Evolutionary conservation across 352 stramenopile genomes (phyloP).

Genomic region (Pythium angustatum): DNA sequence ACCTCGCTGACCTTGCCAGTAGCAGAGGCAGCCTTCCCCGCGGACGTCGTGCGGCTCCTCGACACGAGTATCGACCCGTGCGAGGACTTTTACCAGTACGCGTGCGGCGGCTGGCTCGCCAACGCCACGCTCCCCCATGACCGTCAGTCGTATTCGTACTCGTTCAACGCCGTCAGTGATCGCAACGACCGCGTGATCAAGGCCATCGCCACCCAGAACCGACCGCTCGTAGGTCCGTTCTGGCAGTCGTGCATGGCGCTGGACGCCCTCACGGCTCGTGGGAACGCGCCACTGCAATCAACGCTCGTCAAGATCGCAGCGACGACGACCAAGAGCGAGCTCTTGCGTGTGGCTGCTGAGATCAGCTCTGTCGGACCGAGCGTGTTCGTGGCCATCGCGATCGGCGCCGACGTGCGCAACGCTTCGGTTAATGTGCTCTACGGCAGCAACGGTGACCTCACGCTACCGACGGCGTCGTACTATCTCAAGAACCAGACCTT

Average conservation of each 20-base stretch:
- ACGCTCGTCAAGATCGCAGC: constrained; percentile 1
- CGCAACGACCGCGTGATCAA: constrained; percentile 29
- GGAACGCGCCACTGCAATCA: constrained; percentile 20
- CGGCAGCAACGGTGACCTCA: constrained; percentile 53
- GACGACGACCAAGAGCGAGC: constrained; percentile 14
- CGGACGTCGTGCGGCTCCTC: constrained; percentile 22
- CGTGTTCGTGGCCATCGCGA: constrained; percentile 70
- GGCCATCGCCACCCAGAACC: constrained; percentile 31
- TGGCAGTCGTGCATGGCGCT: constrained; percentile 25
- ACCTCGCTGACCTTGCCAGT: background rate
- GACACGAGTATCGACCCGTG: constrained; percentile 31
- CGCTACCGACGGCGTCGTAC: constrained; percentile 87
- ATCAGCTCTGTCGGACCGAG: constrained; percentile 31
- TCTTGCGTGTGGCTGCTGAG: constrained; percentile 27
- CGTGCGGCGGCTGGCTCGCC: constrained; percentile 36
- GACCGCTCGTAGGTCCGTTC: constrained; percentile 35
- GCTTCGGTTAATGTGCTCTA: constrained; percentile 70
- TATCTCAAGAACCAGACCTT: constrained; percentile 71
- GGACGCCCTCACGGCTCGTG: constrained; percentile 4
- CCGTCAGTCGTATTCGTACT: constrained; percentile 23
- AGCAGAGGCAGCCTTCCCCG: constrained; percentile 4
- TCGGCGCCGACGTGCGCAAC: constrained; percentile 68
- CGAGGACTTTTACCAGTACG: constrained; percentile 30
- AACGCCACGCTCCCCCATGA: constrained; percentile 31
- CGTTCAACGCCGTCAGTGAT: constrained; percentile 31